Evolutionary conservation across 495 filamentous ascomycete genomes (phyloP), one percentile per base, ranked within the genome.

Genomic region (Daldinia caldariorum): DNA sequence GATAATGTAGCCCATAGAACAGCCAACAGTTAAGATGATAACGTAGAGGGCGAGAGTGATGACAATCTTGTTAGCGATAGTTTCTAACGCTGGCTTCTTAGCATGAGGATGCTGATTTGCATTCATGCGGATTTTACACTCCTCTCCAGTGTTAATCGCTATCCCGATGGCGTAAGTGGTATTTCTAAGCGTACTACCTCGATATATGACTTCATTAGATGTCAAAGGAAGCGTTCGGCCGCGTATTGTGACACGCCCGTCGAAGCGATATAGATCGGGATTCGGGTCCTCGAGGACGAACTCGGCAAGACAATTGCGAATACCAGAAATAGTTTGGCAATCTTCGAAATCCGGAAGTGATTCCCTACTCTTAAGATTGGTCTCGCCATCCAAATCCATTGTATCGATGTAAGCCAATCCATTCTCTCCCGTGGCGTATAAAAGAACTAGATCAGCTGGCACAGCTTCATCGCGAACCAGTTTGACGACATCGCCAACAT

Each of bases 321-420:
- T 76, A 13, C 87, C 87, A 18, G 91, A 87, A 31, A 87, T 78
- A 0, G 83, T 87, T 47, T 80, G 76, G 76, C 89, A 92, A 3
- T 80, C 80, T 72, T 88, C 85, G 29, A 89, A 75, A 31, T 73
- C 75, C 8, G 67, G 62, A 13, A 75, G 75, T 32, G 75, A 73
- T 56, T 77, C 75, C 61, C 57, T 69, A 74, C 87, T 93, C 80
- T 97, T 97, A 41, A 97, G 82, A 73, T 95, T 97, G 0, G 93
- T 97, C 79, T 97, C 94, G 16, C 94, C 94, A 68, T 97, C 94
- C n/a, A 97, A 78, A 6, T 94, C 94, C 94, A 97, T 97, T 0
- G 94, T 97, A 78, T 97, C 94, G 61, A 96, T 89, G 74, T 94
- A 96, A 2, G 93, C 94, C 60, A 93, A 77, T 3, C 89, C 90